Percentiles rank a stretch among this genome's conserved stretches.
phyloP scores from a whole-genome alignment of 805 yeast species.

The Candida lessepsii region DNA sequence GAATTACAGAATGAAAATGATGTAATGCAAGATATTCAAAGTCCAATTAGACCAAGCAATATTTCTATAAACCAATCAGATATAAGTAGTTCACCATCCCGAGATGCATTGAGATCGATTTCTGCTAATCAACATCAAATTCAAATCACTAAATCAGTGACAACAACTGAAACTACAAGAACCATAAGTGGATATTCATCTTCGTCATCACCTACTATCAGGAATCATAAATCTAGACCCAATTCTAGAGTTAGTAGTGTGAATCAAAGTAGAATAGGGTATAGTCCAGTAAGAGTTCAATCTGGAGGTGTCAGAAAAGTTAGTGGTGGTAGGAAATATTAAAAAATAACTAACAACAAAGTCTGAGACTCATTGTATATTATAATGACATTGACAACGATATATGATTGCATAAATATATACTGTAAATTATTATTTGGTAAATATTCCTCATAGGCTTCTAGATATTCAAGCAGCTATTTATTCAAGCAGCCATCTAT shows the following conservation, averaged over 20 bases:
- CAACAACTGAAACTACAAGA: constrained; percentile 15
- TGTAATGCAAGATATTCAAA: constrained; percentile 17
- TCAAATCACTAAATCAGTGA: constrained; percentile 23
- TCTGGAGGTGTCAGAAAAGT: constrained; percentile 27
- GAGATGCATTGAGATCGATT: constrained; percentile 42
- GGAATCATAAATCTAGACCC: constrained; percentile 19
- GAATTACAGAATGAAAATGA: constrained; percentile 11
- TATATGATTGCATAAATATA: constrained; percentile 5
- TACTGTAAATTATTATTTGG: too few relatives aligned
- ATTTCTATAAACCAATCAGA: constrained; percentile 8
- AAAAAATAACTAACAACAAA: background rate
- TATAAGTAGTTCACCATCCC: constrained; percentile 19
- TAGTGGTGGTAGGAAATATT: constrained; percentile 21
- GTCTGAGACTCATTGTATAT: background rate
- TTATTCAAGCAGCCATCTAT: too few relatives aligned
- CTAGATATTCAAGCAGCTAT: too few relatives aligned
- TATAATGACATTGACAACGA: constrained; percentile 1
- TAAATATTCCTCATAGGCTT: too few relatives aligned
- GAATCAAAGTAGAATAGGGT: constrained; percentile 14
- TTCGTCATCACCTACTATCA: constrained; percentile 13
- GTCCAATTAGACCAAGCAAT: constrained; percentile 10
- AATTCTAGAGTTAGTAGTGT: constrained; percentile 22
- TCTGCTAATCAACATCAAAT: constrained; percentile 29
- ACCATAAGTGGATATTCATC: constrained; percentile 16
- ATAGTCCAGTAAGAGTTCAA: constrained; percentile 19